Percentiles rank a stretch among this genome's conserved stretches.
Conservation (phyloP, 1,139 yeast genomes). For the Saccharomyces hybrid region DNA sequence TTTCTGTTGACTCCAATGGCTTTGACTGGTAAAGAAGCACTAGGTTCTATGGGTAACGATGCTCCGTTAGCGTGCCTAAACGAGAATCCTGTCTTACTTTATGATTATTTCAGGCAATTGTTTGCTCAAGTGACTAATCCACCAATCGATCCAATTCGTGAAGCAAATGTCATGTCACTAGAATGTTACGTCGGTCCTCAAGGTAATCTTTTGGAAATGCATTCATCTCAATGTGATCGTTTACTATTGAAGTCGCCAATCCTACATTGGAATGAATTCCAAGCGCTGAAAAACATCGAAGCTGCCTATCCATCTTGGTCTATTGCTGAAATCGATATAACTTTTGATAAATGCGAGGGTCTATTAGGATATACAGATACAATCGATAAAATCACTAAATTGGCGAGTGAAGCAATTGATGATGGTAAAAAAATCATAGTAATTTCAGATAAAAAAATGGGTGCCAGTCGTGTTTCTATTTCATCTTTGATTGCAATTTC, state of each 20-base stretch:
- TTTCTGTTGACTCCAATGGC: constrained; percentile 92
- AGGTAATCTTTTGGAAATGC: constrained; percentile 90
- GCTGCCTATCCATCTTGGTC: constrained; percentile 83
- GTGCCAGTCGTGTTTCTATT: constrained; percentile 62
- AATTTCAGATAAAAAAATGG: constrained; percentile 62
- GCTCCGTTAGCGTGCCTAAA: constrained; percentile 94
- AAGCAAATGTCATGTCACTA: constrained; percentile 91
- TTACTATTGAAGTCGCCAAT: constrained; percentile 78
- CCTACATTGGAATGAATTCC: constrained; percentile 62
- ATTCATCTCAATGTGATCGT: constrained; percentile 85
- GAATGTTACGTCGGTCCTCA: constrained; percentile 98
- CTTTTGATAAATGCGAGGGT: constrained; percentile 81
- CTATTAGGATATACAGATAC: constrained; percentile 78
- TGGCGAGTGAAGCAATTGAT: constrained; percentile 80
- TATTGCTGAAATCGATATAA: constrained; percentile 73
- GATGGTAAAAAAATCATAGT: constrained; percentile 67
- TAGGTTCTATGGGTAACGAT: constrained; percentile 98
- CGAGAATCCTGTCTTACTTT: constrained; percentile 82
- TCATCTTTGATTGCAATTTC: constrained; percentile 93
- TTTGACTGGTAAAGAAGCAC: constrained; percentile 79
- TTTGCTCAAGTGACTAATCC: constrained; percentile 99
- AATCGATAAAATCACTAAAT: constrained; percentile 79
- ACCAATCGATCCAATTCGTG: constrained; percentile 97
- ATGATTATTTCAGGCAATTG: constrained; percentile 91
- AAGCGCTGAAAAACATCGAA: constrained; percentile 64